Evolutionary conservation across 192 early-diverging fungal genomes (phyloP).

Genomic region (Spizellomyces sp.): DNA sequence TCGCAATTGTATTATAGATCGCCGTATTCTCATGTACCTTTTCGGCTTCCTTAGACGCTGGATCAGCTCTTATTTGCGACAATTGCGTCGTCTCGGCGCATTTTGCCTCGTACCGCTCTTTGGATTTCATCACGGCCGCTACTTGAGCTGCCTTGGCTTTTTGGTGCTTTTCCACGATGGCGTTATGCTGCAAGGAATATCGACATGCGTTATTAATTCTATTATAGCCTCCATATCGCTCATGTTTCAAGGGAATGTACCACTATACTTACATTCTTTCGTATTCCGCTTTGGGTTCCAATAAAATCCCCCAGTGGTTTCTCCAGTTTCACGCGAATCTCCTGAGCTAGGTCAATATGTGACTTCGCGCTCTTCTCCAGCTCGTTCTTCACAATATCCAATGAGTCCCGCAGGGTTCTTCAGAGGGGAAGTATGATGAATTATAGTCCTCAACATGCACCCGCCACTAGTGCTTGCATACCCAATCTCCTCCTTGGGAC

Average conservation of each 20-base stretch:
- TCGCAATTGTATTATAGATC: background rate
- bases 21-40: constrained; percentile 20
- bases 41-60: constrained; percentile 43
- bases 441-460: background rate
- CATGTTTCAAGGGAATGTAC: background rate
- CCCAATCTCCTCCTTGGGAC: constrained; percentile 55
- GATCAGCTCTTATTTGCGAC: constrained; percentile 17
- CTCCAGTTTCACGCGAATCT: constrained; percentile 51
- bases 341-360: constrained; percentile 51
- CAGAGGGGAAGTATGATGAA: background rate
- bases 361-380: constrained; percentile 48
- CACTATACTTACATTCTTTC: constrained; percentile 45
- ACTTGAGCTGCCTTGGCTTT: constrained; percentile 47
- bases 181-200: constrained; percentile 40
- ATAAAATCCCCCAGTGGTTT: constrained; percentile 49
- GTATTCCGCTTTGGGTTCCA: constrained; percentile 35
- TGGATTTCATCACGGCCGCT: constrained; percentile 41
- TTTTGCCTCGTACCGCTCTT: constrained; percentile 51
- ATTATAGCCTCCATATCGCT: background rate
- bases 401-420: constrained; percentile 50
- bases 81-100: constrained; percentile 41
- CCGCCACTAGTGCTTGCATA: background rate
- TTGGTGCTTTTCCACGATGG: constrained; percentile 45
- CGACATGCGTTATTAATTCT: background rate
- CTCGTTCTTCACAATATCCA: constrained; percentile 52